phyloP scores from a whole-genome alignment of 225 moss, liverwort and hornwort species.

The Bryoerythrophyllum caledonicum region DNA sequence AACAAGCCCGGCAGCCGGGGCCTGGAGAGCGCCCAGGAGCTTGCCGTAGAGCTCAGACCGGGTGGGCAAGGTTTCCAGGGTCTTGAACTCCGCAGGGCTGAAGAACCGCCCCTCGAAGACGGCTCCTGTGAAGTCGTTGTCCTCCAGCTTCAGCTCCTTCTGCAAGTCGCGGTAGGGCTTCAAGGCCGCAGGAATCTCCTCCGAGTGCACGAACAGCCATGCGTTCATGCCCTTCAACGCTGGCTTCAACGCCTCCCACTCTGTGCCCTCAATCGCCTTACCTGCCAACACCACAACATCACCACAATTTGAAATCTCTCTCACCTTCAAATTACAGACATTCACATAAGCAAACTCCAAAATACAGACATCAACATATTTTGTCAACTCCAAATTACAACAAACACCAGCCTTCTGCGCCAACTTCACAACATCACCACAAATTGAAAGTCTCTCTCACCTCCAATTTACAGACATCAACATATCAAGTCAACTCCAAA shows the following conservation, averaged over 20 bases:
- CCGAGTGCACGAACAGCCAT: slow-evolving; percentile 95
- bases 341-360: neutral
- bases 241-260: slow-evolving; percentile 92
- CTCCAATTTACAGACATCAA: neutral
- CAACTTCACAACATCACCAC: neutral
- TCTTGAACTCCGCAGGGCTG: slow-evolving; percentile 67
- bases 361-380: neutral
- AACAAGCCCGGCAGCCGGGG: slow-evolving; percentile 70
- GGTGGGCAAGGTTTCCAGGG: slow-evolving; percentile 85
- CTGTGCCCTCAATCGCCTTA: slow-evolving; percentile 97
- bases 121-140: slow-evolving; percentile 83
- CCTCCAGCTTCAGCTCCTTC: slow-evolving; percentile 88
- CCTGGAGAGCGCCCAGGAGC: slow-evolving; percentile 66
- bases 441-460: no score
- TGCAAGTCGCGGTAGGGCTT: slow-evolving; percentile 91
- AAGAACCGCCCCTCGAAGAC: slow-evolving; percentile 95
- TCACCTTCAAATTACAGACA: neutral
- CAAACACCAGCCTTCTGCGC: no score
- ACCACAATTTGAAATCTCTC: neutral
- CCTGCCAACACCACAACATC: slow-evolving; percentile 28
- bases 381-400: no score
- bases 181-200: slow-evolving; percentile 88
- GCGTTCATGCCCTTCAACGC: slow-evolving; percentile 98
- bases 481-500: neutral
- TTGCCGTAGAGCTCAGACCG: slow-evolving; percentile 75